Conservation (phyloP, 2,329 filamentous ascomycete genomes). For the Talaromyces marneffei region DNA sequence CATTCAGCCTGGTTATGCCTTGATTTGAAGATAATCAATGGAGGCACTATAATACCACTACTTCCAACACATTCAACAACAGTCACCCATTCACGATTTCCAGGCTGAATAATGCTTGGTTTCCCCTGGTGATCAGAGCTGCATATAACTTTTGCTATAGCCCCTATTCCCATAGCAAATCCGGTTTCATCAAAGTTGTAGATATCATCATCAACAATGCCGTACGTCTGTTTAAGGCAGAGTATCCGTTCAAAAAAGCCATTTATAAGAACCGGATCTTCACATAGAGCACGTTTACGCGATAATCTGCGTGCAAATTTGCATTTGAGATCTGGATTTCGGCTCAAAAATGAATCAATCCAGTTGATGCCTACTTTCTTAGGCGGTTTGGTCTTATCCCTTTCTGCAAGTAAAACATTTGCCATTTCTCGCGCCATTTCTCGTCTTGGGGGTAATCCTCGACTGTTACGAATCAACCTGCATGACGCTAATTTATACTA, state of each 20-base stretch:
- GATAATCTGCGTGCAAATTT: neutral
- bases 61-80: neutral
- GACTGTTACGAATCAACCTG: too few relatives aligned
- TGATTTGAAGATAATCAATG: neutral
- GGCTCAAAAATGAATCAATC: neutral
- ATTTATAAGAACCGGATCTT: neutral
- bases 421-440: neutral
- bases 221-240: neutral
- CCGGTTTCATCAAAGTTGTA: neutral
- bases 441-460: neutral
- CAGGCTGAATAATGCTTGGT: neutral
- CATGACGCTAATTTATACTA: too few relatives aligned
- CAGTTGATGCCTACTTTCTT: neutral
- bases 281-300: neutral
- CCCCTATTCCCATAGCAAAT: neutral
- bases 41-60: neutral
- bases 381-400: neutral
- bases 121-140: too few relatives aligned
- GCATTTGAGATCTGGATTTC: neutral
- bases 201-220: neutral
- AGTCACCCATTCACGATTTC: neutral
- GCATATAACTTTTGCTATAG: neutral
- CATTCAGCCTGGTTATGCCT: neutral
- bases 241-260: neutral
- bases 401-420: conserved; percentile 1